Evolutionary conservation across 352 stramenopile genomes (phyloP), one percentile per base, ranked within the genome.

Genomic region (Phytophthora cryptogea): DNA sequence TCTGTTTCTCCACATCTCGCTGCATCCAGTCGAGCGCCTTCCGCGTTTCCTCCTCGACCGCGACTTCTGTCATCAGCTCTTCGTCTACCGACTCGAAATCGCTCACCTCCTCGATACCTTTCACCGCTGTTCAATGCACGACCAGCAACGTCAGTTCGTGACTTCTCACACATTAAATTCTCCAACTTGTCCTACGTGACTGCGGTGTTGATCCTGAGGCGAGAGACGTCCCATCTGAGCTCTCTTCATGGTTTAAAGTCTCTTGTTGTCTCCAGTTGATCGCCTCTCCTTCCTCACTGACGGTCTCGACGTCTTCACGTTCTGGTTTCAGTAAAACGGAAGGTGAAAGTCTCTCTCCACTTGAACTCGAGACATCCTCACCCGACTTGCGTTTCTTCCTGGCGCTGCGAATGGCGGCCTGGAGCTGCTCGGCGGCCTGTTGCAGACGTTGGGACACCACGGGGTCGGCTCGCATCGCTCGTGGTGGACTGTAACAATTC

Each of bases 361-460:
- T 33, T 32, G 3, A 27, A 52, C 3, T 48, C 46, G 8, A 47
- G 2, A 43, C 45, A 14, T 45, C 42, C 3, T 27, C 36, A 13
- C 14, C 31, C 23, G 42, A 26, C 9, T 66, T 39, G n/a, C 48
- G 20, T 13, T 11, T 52, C 59, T 56, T 65, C 26, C 61, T 63
- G 16, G 62, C 63, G 52, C 67, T 78, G n/a, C 53, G 64, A 35
- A 88, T 84, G 11, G 78, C 78, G 14, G 66, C 68, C 14, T 86
- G 76, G 7, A 88, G 76, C 51, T 87, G 72, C 47, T 83, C 69
- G 5, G 80, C 65, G 0, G 76, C 72, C 43, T 68, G 68, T 47
- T 86, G 76, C 10, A 90, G 58, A 17, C 60, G 55, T 35, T 68
- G 51, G 30, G 66, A 74, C 50, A 74, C 66, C 1, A 23, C 54